Percentiles rank a stretch among this genome's conserved stretches.
Evolutionary conservation across 306 rosid species (phyloP).

Genomic region (Rosa rugosa): DNA sequence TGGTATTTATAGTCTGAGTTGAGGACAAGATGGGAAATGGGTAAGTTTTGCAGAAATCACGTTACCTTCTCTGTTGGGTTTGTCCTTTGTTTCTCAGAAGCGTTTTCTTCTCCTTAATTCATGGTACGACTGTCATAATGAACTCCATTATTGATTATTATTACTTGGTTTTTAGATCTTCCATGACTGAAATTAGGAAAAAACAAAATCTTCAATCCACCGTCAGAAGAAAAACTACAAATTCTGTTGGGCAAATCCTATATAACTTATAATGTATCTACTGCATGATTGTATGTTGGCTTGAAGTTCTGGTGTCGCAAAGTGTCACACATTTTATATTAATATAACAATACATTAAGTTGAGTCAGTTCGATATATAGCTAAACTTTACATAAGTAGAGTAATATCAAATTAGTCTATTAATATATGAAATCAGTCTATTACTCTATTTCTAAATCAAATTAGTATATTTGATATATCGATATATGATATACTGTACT

Average conservation of each 20-base stretch:
- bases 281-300: no score
- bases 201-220: neutral
- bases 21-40: slow-evolving; percentile 19
- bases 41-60: slow-evolving; percentile 45
- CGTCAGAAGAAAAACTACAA: neutral
- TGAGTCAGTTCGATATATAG: no score
- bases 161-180: neutral
- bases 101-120: slow-evolving; percentile 59
- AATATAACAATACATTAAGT: no score
- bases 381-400: no score
- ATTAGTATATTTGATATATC: no score
- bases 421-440: no score
- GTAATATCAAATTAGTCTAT: no score
- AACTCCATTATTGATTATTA: neutral
- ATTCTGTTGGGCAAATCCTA: neutral
- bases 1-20: slow-evolving; percentile 38
- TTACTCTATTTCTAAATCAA: no score
- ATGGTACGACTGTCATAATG: slow-evolving; percentile 18
- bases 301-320: no score
- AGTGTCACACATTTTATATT: no score
- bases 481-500: no score
- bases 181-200: neutral
- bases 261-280: no score
- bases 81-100: slow-evolving; percentile 29
- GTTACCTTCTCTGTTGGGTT: slow-evolving; percentile 32